Percentiles rank a stretch among this genome's conserved stretches.
Evolutionary conservation across 2,329 filamentous ascomycete species (phyloP).

Genomic region (Chalaropsis thielavioides): DNA sequence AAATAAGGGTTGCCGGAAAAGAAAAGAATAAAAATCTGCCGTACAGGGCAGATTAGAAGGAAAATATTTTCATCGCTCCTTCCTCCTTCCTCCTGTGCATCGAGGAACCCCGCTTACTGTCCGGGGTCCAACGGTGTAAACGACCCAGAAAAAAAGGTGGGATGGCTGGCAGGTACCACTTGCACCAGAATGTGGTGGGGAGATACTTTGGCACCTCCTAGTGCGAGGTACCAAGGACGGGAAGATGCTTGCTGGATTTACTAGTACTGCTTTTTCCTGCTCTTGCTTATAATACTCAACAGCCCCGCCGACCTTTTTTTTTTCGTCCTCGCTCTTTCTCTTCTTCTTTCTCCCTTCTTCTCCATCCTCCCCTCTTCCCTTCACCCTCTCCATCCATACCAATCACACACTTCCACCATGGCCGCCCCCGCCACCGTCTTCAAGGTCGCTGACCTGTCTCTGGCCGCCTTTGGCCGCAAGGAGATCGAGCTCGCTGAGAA

Average conservation of each 20-base stretch:
- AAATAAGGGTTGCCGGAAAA: neutral
- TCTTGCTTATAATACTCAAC: constrained; percentile 3
- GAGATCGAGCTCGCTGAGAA: constrained; percentile 97
- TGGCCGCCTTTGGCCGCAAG: constrained; percentile 95
- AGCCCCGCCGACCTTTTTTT: constrained; percentile 7
- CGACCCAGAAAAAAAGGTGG: neutral
- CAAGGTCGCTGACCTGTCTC: constrained; percentile 97
- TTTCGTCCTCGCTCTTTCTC: neutral
- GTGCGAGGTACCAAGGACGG: constrained; percentile 1
- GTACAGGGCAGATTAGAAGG: neutral
- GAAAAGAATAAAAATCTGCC: neutral
- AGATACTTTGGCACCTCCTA: constrained; percentile 1
- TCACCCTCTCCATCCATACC: constrained; percentile 17
- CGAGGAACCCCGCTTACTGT: constrained; percentile 4
- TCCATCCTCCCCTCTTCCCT: constrained; percentile 17
- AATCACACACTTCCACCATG: constrained; percentile 31
- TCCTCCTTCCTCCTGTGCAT: constrained; percentile 3
- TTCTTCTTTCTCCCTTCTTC: constrained; percentile 8
- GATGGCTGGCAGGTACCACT: neutral
- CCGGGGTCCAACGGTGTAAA: constrained; percentile 5
- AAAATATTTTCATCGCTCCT: constrained; percentile 1
- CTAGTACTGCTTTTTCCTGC: constrained; percentile 3
- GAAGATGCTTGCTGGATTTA: constrained; percentile 3
- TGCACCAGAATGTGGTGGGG: neutral
- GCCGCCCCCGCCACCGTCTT: constrained; percentile 77